A percentile compares a stretch with the other conserved stretches of the same genome.
These are phyloP conservation scores for Citrus cavaleriei DNA, from an alignment of 345 rosid species.

Conservation along the genomic window DNA sequence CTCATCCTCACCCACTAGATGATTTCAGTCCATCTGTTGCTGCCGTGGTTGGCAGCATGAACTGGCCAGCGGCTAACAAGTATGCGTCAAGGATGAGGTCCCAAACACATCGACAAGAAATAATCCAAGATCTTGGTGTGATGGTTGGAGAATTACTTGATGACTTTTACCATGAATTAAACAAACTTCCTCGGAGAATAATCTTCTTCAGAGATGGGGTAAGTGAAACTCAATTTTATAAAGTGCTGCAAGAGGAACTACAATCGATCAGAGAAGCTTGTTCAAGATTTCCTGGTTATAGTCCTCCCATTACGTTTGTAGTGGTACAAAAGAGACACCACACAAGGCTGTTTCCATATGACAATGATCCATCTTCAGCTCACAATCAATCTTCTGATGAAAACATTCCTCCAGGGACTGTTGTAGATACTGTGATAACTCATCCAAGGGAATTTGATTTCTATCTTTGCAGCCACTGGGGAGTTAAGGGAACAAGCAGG, in stretches of 20 bases:
- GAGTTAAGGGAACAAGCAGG: conserved; percentile 91
- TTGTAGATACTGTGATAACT: conserved; percentile 83
- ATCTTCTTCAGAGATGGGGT: conserved; percentile 96
- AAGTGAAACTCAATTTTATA: conserved; percentile 86
- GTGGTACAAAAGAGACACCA: conserved; percentile 97
- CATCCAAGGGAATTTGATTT: conserved; percentile 93
- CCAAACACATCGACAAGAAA: conserved; percentile 94
- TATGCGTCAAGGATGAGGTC: conserved; percentile 89
- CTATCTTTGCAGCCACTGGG: conserved; percentile 91
- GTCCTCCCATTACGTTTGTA: conserved; percentile 71
- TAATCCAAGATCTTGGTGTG: conserved; percentile 75
- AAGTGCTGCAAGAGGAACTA: conserved; percentile 73
- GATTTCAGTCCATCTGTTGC: conserved; percentile 94
- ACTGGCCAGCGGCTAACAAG: conserved; percentile 97
- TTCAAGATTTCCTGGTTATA: conserved; percentile 51
- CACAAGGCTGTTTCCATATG: conserved; percentile 68
- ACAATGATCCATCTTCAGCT: conserved; percentile 30
- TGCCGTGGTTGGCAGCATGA: conserved; percentile 98
- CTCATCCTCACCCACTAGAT: conserved; percentile 95
- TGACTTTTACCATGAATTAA: conserved; percentile 59
- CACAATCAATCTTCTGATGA: conserved; percentile 38
- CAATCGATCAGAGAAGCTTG: conserved; percentile 69
- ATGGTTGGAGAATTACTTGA: conserved; percentile 86
- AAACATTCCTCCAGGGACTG: conserved; percentile 88
- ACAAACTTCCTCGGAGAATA: conserved; percentile 72